These are phyloP conservation scores for Thalassiosira ordinaria DNA, from an alignment of 352 stramenopile genomes.

Conservation along the genomic window DNA sequence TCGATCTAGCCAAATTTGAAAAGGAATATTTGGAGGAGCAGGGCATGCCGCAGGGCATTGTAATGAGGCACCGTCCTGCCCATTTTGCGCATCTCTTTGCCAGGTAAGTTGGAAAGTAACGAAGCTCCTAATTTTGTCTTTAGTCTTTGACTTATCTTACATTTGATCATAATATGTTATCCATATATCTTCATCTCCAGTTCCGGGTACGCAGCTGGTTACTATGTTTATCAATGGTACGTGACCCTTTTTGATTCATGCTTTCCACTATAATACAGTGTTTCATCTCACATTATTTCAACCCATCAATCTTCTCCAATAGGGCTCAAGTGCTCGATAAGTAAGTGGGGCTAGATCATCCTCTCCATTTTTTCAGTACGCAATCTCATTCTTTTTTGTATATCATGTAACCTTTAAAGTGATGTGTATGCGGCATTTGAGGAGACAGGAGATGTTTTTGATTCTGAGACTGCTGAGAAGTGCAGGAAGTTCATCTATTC, in stretches of 20 bases:
- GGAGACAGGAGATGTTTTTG: constrained; percentile 78
- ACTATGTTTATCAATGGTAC: constrained; percentile 42
- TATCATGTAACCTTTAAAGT: too few relatives aligned
- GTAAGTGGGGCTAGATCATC: too few relatives aligned
- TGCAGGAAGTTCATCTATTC: constrained; percentile 79
- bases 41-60: constrained; percentile 82
- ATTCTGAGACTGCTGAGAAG: constrained; percentile 62
- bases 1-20: constrained; percentile 82
- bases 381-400: too few relatives aligned
- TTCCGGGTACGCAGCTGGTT: constrained; percentile 67
- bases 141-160: too few relatives aligned
- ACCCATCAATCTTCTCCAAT: constrained; percentile 50
- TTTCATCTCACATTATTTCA: constrained; percentile 5
- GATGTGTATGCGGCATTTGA: constrained; percentile 84
- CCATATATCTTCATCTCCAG: too few relatives aligned
- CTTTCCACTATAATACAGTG: neutral
- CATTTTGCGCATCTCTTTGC: constrained; percentile 86
- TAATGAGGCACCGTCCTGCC: constrained; percentile 82
- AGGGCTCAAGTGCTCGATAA: constrained; percentile 84
- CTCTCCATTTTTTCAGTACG: too few relatives aligned
- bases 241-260: constrained; percentile 4
- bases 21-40: constrained; percentile 72
- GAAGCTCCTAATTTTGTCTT: too few relatives aligned
- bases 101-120: too few relatives aligned
- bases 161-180: too few relatives aligned